These are phyloP conservation scores for Thelephora aurantiotincta DNA, from an alignment of 768 basidiomycete species.

Conservation along the genomic window DNA sequence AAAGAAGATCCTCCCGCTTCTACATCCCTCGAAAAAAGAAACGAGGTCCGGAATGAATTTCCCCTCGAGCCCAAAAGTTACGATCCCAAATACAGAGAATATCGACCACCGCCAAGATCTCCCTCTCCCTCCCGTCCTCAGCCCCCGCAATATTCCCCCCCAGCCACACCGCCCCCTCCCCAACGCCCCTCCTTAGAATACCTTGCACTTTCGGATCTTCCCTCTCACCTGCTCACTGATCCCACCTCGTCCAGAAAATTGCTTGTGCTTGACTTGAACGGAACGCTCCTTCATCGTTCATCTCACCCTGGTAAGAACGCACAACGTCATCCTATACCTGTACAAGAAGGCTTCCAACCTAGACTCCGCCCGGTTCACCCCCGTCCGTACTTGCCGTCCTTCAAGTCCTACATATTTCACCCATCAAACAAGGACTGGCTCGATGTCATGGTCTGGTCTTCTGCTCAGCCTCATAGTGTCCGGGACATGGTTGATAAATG, in stretches of 20 bases:
- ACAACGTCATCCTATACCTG: background rate
- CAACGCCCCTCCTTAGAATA: conserved; percentile 22
- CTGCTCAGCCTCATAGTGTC: conserved; percentile 72
- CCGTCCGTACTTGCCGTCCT: conserved; percentile 52
- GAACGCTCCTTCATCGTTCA: conserved; percentile 53
- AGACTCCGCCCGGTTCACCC: conserved; percentile 31
- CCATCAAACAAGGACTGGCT: conserved; percentile 48
- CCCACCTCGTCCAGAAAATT: conserved; percentile 36
- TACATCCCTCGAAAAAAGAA: too few species aligned
- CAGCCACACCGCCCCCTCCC: conserved; percentile 8
- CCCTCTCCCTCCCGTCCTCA: conserved; percentile 2
- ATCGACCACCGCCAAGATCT: background rate
- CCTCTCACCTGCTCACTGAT: conserved; percentile 15
- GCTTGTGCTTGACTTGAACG: conserved; percentile 64
- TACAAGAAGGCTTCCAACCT: conserved; percentile 6
- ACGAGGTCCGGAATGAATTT: background rate
- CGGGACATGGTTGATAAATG: conserved; percentile 54
- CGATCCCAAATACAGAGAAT: background rate
- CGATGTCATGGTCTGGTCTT: conserved; percentile 83
- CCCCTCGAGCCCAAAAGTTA: background rate
- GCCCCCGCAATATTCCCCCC: conserved; percentile 2
- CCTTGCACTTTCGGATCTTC: conserved; percentile 17
- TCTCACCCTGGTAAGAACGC: conserved; percentile 13
- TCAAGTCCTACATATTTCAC: conserved; percentile 51
- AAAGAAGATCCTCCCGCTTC: too few species aligned